These are phyloP conservation scores for Alternaria dauci DNA, from an alignment of 2,329 filamentous ascomycete species.

Conservation along the genomic window DNA sequence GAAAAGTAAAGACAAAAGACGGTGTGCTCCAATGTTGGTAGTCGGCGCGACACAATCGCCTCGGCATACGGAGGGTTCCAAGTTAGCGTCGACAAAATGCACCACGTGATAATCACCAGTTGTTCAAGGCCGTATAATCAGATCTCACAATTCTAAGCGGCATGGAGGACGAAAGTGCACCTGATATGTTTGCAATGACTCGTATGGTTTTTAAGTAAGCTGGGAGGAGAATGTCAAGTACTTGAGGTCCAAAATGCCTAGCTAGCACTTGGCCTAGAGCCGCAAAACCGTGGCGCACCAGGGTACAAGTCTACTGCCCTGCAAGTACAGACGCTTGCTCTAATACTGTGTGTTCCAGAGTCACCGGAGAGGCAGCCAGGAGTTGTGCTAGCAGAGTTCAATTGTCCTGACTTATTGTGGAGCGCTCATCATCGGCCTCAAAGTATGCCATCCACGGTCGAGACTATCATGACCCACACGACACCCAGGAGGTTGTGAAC, in stretches of 20 bases:
- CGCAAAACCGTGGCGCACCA: not conserved
- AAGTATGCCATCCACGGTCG: not conserved
- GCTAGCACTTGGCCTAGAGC: not conserved
- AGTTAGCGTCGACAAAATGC: not conserved
- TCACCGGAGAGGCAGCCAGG: not conserved
- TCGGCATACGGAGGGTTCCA: not conserved
- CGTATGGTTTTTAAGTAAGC: not conserved
- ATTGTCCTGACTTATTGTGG: not conserved
- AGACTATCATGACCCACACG: not conserved
- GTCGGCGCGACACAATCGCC: constrained; percentile 1
- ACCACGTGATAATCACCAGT: not conserved
- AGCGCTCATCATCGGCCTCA: not conserved
- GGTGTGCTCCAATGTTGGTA: constrained; percentile 1
- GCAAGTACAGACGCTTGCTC: not conserved
- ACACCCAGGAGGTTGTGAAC: not conserved
- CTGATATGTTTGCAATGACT: not conserved
- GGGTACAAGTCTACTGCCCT: not conserved
- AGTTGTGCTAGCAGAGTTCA: not conserved
- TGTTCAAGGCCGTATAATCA: not conserved
- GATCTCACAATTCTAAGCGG: not conserved
- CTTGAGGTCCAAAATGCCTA: not conserved
- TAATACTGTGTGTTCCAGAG: not conserved
- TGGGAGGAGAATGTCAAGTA: not conserved
- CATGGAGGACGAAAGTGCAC: not conserved
- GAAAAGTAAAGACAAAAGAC: constrained; percentile 7